These are phyloP conservation scores for Volvox reticuliferus DNA, from an alignment of 139 green algal species.

Conservation along the genomic window DNA sequence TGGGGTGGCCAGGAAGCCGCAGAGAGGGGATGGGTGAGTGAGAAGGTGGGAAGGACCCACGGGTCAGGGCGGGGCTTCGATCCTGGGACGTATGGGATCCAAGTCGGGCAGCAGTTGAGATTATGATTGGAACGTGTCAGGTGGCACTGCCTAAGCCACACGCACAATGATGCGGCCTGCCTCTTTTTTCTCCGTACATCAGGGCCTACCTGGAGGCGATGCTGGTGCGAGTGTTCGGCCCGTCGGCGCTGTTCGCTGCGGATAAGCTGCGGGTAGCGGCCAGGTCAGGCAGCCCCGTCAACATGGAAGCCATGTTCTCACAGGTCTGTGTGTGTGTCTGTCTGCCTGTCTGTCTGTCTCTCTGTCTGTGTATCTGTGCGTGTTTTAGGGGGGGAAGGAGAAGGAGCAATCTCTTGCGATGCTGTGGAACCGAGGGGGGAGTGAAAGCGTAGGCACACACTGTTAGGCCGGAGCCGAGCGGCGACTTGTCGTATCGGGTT, in stretches of 20 bases:
- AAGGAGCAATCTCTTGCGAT: not conserved
- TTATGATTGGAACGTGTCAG: no score
- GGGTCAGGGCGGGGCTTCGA: no score
- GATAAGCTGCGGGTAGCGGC: conserved; percentile 81
- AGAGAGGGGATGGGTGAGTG: not conserved
- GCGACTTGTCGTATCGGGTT: no score
- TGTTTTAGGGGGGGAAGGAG: not conserved
- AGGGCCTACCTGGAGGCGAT: conserved; percentile 94
- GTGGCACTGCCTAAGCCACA: no score
- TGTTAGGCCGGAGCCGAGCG: no score
- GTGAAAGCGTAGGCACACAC: no score
- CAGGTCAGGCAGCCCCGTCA: conserved; percentile 67
- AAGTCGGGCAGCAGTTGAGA: no score
- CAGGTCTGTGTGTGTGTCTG: conserved; percentile 15
- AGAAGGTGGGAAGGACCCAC: not conserved
- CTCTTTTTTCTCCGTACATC: not conserved
- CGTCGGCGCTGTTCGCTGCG: conserved; percentile 75
- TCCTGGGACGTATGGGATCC: no score
- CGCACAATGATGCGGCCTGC: no score
- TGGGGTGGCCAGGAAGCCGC: not conserved
- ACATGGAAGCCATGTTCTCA: conserved; percentile 97
- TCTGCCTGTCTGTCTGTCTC: not conserved
- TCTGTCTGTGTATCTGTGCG: not conserved
- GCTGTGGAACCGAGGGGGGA: no score
- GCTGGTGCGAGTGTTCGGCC: conserved; percentile 90